These are phyloP conservation scores for Acorus calamus DNA, from an alignment of 106 monocot species.

Conservation along the genomic window DNA sequence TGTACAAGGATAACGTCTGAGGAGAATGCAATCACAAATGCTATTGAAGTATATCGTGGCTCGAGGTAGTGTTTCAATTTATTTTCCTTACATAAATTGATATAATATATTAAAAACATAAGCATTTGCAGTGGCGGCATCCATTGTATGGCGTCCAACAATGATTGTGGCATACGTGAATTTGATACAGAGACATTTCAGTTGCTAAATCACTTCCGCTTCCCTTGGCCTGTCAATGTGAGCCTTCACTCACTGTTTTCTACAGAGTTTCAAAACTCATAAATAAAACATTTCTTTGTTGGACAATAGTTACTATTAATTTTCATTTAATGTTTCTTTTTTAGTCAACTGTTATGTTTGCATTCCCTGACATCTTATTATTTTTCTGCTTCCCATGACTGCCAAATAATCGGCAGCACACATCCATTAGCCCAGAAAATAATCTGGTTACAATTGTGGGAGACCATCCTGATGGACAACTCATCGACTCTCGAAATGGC, in stretches of 20 bases:
- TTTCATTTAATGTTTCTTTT: background rate
- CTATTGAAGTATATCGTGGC: slow-evolving; percentile 56
- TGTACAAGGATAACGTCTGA: slow-evolving; percentile 49
- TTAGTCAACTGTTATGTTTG: background rate
- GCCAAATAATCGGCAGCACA: too few species aligned
- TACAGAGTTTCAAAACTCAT: background rate
- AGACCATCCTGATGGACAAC: slow-evolving; percentile 53
- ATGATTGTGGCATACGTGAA: slow-evolving; percentile 49
- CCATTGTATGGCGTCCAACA: slow-evolving; percentile 57
- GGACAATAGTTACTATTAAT: background rate
- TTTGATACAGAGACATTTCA: slow-evolving; percentile 61
- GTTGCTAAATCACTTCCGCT: slow-evolving; percentile 55
- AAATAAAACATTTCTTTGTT: background rate
- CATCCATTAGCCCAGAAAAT: slow-evolving; percentile 55
- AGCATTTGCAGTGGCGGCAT: slow-evolving; percentile 32
- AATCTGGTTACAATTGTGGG: slow-evolving; percentile 68
- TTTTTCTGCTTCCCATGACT: background rate
- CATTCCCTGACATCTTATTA: background rate
- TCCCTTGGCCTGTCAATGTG: slow-evolving; percentile 81
- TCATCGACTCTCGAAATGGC: slow-evolving; percentile 52
- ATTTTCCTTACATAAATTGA: background rate
- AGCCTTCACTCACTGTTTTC: slow-evolving; percentile 6
- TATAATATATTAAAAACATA: background rate
- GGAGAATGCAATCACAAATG: slow-evolving; percentile 63
- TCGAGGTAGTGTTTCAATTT: slow-evolving; percentile 17